Base-by-base conservation (phyloP, 2,329 filamentous ascomycete genomes). In the Alternaria postmessia region DNA sequence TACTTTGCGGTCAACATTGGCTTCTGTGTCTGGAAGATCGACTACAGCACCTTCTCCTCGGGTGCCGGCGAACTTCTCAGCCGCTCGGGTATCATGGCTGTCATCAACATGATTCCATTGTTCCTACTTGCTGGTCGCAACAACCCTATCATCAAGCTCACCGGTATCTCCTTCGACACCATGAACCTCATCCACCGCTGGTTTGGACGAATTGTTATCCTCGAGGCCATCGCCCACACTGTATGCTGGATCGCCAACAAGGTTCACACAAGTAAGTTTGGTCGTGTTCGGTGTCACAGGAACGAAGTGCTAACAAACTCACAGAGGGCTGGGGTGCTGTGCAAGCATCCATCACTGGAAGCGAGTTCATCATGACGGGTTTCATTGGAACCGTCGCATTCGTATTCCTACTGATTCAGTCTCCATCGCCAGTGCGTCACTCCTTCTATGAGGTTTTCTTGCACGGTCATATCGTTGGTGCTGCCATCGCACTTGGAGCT, bases 101-200 rank as follows among this genome's bases (percentile, higher is more conserved):
- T 88, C 42, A 86, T 92, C 75, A 94, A 94, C 81, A 91, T 94
- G 91, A 84, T 89, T 61, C 91, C 91, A 1, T 81, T 94, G 4
- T 91, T 93, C 78, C 77, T 93, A 51, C 83, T 93, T 75, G 89
- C 90, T 47, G 88, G 89, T 42, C 85, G 91, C 69, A 94, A 93
- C 81, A 94, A 94, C 79, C 90, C 90, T 22, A 82, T 94, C 65
- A 92, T 94, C 73, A 83, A 83, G 62, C 81, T 91, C 66, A 83
- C 92, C 54, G 88, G 88, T 62, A 88, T 94, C 65, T 91, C 89
- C 4, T 94, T 93, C 76, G 91, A 94, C 77, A 92, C 90, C 1
- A 93, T 91, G 83, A 94, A 94, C 80, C 80, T 94, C 62, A 83
- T 94, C 59, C 91, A 94, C 78, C 87, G 91, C 63, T 94, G 91